Percentiles rank a stretch among this genome's conserved stretches.
These are phyloP conservation scores for Chaetomium fimeti DNA, from an alignment of 495 filamentous ascomycete genomes.

Conservation along the genomic window DNA sequence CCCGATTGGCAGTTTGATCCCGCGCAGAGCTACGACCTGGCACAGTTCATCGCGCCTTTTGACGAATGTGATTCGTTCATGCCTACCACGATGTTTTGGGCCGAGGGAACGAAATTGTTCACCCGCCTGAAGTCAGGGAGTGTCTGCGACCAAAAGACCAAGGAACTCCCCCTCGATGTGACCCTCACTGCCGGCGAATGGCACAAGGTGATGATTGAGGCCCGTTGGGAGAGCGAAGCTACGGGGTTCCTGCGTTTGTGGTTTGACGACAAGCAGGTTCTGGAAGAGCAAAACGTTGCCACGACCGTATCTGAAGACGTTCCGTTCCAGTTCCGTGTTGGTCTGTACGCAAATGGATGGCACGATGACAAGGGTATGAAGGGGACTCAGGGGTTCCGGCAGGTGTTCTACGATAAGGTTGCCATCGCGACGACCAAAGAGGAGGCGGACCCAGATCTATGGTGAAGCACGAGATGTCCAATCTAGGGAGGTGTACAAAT, in stretches of 20 bases:
- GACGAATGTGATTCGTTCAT: constrained; percentile 54
- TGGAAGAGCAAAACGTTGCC: constrained; percentile 42
- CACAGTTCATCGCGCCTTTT: constrained; percentile 59
- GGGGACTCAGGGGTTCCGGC: constrained; percentile 49
- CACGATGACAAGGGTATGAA: constrained; percentile 47
- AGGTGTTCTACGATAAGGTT: constrained; percentile 56
- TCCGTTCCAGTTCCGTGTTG: constrained; percentile 54
- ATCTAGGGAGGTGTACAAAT: background rate
- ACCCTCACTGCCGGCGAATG: constrained; percentile 48
- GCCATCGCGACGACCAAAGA: constrained; percentile 47
- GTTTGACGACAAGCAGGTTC: constrained; percentile 52
- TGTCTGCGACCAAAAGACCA: constrained; percentile 35
- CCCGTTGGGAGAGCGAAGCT: constrained; percentile 48
- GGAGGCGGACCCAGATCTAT: constrained; percentile 43
- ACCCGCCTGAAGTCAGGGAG: constrained; percentile 49
- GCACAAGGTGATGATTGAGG: constrained; percentile 53
- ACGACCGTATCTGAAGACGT: constrained; percentile 50
- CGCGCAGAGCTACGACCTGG: constrained; percentile 52
- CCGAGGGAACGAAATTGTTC: constrained; percentile 48
- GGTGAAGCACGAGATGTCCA: background rate
- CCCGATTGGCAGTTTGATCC: constrained; percentile 51
- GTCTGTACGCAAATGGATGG: constrained; percentile 59
- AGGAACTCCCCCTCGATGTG: constrained; percentile 37
- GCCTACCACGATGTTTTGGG: constrained; percentile 55
- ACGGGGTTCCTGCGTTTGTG: constrained; percentile 53